These are phyloP conservation scores for Zasmidium citrigriseum DNA, from an alignment of 2,329 filamentous ascomycete species.

Conservation along the genomic window DNA sequence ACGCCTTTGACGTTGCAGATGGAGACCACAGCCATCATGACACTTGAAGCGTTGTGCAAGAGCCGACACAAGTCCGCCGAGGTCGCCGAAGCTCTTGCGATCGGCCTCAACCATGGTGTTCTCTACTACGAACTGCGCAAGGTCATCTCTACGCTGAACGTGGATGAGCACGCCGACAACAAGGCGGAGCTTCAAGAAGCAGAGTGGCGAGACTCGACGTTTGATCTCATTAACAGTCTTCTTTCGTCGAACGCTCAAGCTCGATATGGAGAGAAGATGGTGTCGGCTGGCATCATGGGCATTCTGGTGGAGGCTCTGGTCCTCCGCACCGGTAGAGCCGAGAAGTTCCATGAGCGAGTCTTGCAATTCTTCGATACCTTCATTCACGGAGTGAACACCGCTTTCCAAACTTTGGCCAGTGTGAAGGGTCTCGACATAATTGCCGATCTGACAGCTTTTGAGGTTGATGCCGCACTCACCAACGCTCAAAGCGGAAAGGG, in stretches of 20 bases:
- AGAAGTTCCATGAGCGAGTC: constrained; percentile 79
- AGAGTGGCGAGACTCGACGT: constrained; percentile 87
- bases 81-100: constrained; percentile 85
- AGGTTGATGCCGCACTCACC: constrained; percentile 70
- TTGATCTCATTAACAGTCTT: constrained; percentile 82
- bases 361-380: constrained; percentile 86
- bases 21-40: constrained; percentile 77
- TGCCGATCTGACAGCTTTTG: constrained; percentile 79
- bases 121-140: constrained; percentile 91
- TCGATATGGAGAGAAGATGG: constrained; percentile 78
- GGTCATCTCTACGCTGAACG: constrained; percentile 77
- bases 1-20: constrained; percentile 70
- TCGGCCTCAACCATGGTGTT: constrained; percentile 94
- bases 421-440: constrained; percentile 87
- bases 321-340: constrained; percentile 77
- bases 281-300: constrained; percentile 84
- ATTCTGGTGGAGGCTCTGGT: constrained; percentile 87
- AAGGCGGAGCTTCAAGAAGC: constrained; percentile 67
- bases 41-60: constrained; percentile 82
- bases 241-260: constrained; percentile 52
- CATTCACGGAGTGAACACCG: constrained; percentile 76
- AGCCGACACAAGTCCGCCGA: constrained; percentile 77
- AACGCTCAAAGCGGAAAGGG: constrained; percentile 69
- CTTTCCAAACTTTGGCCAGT: constrained; percentile 78
- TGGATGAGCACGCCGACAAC: constrained; percentile 56